Evolutionary conservation across 106 monocot genomes (phyloP).

Genomic region (Chionographis japonica): DNA sequence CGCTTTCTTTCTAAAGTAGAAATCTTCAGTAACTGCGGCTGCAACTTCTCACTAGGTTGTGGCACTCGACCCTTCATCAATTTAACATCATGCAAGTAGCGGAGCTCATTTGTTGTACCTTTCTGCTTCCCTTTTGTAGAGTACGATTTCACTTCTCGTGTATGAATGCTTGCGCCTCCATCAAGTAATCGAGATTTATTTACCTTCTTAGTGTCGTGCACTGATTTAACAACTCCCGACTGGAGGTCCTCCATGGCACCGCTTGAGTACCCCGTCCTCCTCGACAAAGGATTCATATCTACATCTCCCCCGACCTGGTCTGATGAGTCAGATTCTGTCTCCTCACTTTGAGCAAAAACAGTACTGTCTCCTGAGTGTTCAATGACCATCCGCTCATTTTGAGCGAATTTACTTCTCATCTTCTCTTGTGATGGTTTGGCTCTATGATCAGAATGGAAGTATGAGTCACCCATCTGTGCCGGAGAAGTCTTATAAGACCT

Average conservation of each 20-base stretch:
- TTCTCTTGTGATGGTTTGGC: conserved; percentile 20
- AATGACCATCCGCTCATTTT: conserved; percentile 5
- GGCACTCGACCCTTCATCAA: conserved; percentile 24
- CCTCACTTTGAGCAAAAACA: conserved; percentile 35
- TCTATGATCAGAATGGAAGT: conserved; percentile 8
- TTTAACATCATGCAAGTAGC: conserved; percentile 20
- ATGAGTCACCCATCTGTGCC: conserved; percentile 7
- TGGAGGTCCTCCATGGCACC: conserved; percentile 3
- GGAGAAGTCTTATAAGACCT: conserved; percentile 23
- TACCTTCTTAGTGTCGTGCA: conserved; percentile 24
- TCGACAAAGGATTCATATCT: conserved; percentile 9
- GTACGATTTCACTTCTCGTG: conserved; percentile 17
- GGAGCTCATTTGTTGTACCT: conserved; percentile 28
- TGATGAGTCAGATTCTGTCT: conserved; percentile 81
- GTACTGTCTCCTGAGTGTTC: conserved; percentile 7
- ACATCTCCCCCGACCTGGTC: conserved; percentile 38
- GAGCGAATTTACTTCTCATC: conserved; percentile 22
- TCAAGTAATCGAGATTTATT: conserved; percentile 19
- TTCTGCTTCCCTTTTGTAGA: conserved; percentile 34
- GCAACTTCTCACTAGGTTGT: conserved; percentile 23
- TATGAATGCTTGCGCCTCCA: not conserved
- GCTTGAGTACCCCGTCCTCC: conserved; percentile 14
- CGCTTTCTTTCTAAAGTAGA: conserved; percentile 32
- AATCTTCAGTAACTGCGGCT: conserved; percentile 18
- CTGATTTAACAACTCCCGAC: conserved; percentile 13